These are phyloP conservation scores for Pelargonium cotyledonis DNA, from an alignment of 441 rosid genomes.

Conservation along the genomic window DNA sequence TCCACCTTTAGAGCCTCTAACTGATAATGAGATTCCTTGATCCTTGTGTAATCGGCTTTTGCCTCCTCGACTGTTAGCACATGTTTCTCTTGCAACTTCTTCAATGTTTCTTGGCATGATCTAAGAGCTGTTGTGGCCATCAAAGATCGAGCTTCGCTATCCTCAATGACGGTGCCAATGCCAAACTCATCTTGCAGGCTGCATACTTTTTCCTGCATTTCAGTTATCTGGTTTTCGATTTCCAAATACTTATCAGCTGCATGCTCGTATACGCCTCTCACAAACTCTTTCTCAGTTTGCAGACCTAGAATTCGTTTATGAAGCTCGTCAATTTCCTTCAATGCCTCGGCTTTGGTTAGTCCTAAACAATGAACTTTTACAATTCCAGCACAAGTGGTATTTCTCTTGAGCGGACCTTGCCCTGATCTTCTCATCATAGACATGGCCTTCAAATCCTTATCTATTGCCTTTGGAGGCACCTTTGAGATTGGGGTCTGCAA, in stretches of 20 bases:
- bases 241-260: slow-evolving; percentile 70
- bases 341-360: slow-evolving; percentile 49
- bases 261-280: slow-evolving; percentile 60
- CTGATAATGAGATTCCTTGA: slow-evolving; percentile 41
- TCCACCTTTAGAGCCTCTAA: slow-evolving; percentile 43
- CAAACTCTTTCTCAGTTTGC: slow-evolving; percentile 86
- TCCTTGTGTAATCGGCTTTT: slow-evolving; percentile 40
- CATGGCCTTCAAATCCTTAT: slow-evolving; percentile 45
- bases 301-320: slow-evolving; percentile 69
- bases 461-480: slow-evolving; percentile 25
- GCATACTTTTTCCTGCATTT: slow-evolving; percentile 51
- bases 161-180: slow-evolving; percentile 60
- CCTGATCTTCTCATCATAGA: slow-evolving; percentile 23
- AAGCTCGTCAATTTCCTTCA: slow-evolving; percentile 60
- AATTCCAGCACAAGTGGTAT: slow-evolving; percentile 18
- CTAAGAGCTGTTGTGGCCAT: slow-evolving; percentile 72
- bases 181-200: slow-evolving; percentile 72
- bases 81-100: slow-evolving; percentile 59
- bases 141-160: slow-evolving; percentile 65
- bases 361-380: slow-evolving; percentile 44
- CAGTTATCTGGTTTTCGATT: slow-evolving; percentile 46
- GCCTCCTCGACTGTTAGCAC: slow-evolving; percentile 51
- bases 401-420: slow-evolving; percentile 31
- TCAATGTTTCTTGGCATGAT: slow-evolving; percentile 71
- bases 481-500: slow-evolving; percentile 24